Evolutionary conservation across 495 filamentous ascomycete genomes (phyloP), one percentile per base, ranked within the genome.

Genomic region (Amorphotheca resinae): DNA sequence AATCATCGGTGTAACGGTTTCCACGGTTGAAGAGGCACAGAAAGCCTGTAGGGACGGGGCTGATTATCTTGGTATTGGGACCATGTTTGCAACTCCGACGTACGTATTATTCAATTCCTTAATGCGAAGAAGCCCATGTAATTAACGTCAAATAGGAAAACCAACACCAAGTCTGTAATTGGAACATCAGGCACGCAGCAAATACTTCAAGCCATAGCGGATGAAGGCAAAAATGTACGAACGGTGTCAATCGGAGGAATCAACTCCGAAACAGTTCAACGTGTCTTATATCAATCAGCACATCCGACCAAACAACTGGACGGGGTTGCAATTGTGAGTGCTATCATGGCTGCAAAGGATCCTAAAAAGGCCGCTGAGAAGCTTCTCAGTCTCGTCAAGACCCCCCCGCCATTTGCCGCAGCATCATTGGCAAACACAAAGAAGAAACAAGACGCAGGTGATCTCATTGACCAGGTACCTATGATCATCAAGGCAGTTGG

Each of bases 191-290:
- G 88, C 7, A 74, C 83, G 2, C 76, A 76, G 39, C 54, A 69
- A 3, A 86, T 94, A 38, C 66, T 95, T 2, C 50, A 62, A 9
- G 68, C 64, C 22, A 73, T 93, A 20, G 65, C 62, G 1, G 48
- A 59, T 20, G 60, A 61, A 11, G 52, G 47, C 14, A 50, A 59
- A n/a, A 54, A 58, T 21, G 71, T 86, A 2, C 65, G 67, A 18
- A 74, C 79, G 1, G 84, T 95, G 22, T 77, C 79, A 40, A 95
- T 95, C 47, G 89, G 89, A 15, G 88, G 89, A 8, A 81, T 96
- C 59, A 93, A 93, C 57, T 67, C 69, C 17, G 68, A 72, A 25
- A 96, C 93, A 51, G 62, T 82, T 18, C 79, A 82, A 46, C 70
- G 76, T 2, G 76, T 95, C 8, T 47, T 88, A 22, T 82, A 74